These are phyloP conservation scores for Metschnikowia proteae DNA, from an alignment of 805 yeast species.

Conservation along the genomic window DNA sequence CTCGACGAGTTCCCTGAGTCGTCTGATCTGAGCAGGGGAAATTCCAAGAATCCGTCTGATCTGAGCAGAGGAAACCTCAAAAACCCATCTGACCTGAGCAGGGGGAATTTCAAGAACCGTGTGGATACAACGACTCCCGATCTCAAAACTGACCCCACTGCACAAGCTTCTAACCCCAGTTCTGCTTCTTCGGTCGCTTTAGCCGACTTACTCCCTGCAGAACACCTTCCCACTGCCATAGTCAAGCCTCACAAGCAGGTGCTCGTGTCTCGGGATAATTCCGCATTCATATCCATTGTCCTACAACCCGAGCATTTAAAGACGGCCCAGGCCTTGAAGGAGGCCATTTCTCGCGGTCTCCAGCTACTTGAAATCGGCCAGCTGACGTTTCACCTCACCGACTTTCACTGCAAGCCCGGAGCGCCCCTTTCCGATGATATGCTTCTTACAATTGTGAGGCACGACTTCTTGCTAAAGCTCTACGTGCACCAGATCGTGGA, in stretches of 20 bases:
- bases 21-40: neutral
- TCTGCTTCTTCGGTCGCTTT: neutral
- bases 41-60: neutral
- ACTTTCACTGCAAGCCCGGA: constrained; percentile 59
- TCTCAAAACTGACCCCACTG: no score
- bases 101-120: no score
- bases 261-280: constrained; percentile 63
- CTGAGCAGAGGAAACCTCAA: no score
- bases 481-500: constrained; percentile 31
- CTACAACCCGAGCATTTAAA: constrained; percentile 15
- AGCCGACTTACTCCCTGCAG: neutral
- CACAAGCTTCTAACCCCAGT: no score
- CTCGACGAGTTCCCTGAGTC: constrained; percentile 5
- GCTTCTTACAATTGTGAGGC: constrained; percentile 33
- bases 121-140: no score
- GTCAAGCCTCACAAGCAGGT: constrained; percentile 27
- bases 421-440: constrained; percentile 50
- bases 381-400: constrained; percentile 58
- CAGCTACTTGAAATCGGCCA: constrained; percentile 30
- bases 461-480: constrained; percentile 33
- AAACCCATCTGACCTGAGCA: no score
- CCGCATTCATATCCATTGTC: constrained; percentile 49
- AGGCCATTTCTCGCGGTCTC: constrained; percentile 34
- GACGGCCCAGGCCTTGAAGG: constrained; percentile 33
- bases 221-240: neutral